Conservation (phyloP, 148 eudicot genomes). For the Talinum fruticosum region DNA sequence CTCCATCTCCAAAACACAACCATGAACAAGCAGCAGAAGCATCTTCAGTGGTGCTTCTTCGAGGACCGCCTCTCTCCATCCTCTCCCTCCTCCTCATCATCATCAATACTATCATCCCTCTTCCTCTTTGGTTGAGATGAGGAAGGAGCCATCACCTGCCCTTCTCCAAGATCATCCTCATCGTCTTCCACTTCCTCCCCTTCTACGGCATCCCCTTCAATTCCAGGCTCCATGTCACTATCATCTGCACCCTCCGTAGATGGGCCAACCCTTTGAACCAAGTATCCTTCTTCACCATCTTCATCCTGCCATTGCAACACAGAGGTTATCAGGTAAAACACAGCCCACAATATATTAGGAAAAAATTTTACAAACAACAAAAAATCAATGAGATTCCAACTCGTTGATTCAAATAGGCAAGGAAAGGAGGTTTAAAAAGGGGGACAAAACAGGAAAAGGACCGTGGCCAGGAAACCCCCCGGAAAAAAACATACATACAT, state of each 20-base stretch:
- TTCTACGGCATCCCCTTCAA: slow-evolving; percentile 42
- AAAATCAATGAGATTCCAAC: background rate
- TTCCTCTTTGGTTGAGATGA: slow-evolving; percentile 45
- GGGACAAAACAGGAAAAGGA: no score
- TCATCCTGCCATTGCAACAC: slow-evolving; percentile 60
- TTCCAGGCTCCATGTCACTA: slow-evolving; percentile 48
- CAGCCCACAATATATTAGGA: background rate
- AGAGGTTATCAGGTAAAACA: background rate
- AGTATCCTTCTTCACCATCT: slow-evolving; percentile 63
- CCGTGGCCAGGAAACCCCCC: no score
- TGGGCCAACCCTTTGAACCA: slow-evolving; percentile 67
- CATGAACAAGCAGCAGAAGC: slow-evolving; percentile 8
- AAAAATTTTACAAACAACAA: background rate
- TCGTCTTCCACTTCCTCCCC: slow-evolving; percentile 59
- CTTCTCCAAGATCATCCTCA: slow-evolving; percentile 46
- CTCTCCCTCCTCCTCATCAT: slow-evolving; percentile 24
- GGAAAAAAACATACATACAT: no score
- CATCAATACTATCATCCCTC: slow-evolving; percentile 36
- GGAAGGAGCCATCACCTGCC: slow-evolving; percentile 42
- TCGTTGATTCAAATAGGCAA: no score
- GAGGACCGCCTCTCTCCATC: slow-evolving; percentile 35
- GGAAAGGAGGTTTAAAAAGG: no score
- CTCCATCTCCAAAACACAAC: slow-evolving; percentile 12
- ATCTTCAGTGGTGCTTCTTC: slow-evolving; percentile 47
- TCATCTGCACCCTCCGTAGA: slow-evolving; percentile 43